Percentiles rank a stretch among this genome's conserved stretches.
These are phyloP conservation scores for Suillus subalutaceus DNA, from an alignment of 768 basidiomycete species.

Conservation along the genomic window DNA sequence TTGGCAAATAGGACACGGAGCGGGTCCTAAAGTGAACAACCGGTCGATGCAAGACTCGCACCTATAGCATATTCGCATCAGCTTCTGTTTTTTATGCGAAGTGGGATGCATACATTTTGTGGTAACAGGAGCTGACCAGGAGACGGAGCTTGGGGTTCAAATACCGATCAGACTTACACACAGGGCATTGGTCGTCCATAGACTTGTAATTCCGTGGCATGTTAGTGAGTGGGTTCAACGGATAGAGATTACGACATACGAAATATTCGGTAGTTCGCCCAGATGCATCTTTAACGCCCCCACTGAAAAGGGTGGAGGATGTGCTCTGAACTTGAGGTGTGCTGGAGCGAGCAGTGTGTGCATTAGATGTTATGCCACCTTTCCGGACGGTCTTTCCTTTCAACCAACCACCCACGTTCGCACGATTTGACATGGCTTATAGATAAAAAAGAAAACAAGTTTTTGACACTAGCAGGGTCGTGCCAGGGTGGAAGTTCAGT, in stretches of 20 bases:
- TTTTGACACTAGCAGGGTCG: neutral
- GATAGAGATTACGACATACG: constrained; percentile 45
- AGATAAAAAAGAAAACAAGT: neutral
- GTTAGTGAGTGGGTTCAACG: constrained; percentile 12
- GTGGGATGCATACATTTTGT: constrained; percentile 78
- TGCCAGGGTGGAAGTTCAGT: neutral
- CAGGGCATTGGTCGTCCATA: constrained; percentile 94
- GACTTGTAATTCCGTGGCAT: constrained; percentile 45
- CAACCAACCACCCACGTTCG: constrained; percentile 51
- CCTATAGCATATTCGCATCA: constrained; percentile 50
- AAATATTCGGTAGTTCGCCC: constrained; percentile 82
- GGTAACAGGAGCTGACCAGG: constrained; percentile 95
- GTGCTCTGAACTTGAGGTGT: constrained; percentile 75
- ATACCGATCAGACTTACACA: constrained; percentile 96
- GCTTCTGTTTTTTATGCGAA: neutral
- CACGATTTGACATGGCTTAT: constrained; percentile 37
- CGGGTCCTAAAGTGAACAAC: constrained; percentile 92
- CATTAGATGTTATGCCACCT: constrained; percentile 48
- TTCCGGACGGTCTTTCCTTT: constrained; percentile 79
- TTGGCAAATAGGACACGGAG: constrained; percentile 92
- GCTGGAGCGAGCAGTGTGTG: constrained; percentile 55
- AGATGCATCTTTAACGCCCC: constrained; percentile 85
- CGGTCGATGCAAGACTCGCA: constrained; percentile 99
- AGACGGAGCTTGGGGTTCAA: constrained; percentile 92
- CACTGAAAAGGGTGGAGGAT: constrained; percentile 74